Evolutionary conservation across 2,329 filamentous ascomycete genomes (phyloP), one percentile per base, ranked within the genome.

Genomic region (Madurella fahalii): DNA sequence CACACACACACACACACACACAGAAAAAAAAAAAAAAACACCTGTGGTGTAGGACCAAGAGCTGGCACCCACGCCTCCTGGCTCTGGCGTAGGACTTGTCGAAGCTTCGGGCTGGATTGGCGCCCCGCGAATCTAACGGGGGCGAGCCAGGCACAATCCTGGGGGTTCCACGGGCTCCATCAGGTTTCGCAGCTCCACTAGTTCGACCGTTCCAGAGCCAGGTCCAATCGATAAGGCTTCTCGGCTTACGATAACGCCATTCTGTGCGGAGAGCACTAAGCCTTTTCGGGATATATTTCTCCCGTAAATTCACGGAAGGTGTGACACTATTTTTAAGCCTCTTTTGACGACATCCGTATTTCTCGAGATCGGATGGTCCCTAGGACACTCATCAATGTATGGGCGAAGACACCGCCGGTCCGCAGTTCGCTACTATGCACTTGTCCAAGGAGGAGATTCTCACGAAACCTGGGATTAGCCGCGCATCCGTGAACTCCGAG

Each of bases 271-370:
- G 18, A 16, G 9, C 20, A 30, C 30, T n/a, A 47, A 37, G 20
- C 43, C 18, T 12, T 12, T 37, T 37, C 2, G 34, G 34, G 34
- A 12, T 2, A 37, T 2, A 37, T 12, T 15, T 9, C 11, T 37
- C 34, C 13, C 9, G 4, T 37, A 11, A 37, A 12, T 37, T 9
- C 34, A 37, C 12, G 47, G 18, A 12, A 5, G 45, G 50, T 12
- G 39, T 18, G 34, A 20, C 18, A 42, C 45, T 56, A 52, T 56
- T 39, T 51, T 53, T 53, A 56, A 56, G 56, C 20, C 34, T 56
- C 44, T 56, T 53, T 43, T 40, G 47, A 59, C 58, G 47, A 55
- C 54, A 48, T 48, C 34, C 46, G 40, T 42, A 49, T 40, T 34
- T 47, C 42, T 42, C 39, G 2, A 40, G n/a, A 46, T 31, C 13